Evolutionary conservation across 202 grass and related monocot genomes (phyloP).

Genomic region (Panicum virgatum): DNA sequence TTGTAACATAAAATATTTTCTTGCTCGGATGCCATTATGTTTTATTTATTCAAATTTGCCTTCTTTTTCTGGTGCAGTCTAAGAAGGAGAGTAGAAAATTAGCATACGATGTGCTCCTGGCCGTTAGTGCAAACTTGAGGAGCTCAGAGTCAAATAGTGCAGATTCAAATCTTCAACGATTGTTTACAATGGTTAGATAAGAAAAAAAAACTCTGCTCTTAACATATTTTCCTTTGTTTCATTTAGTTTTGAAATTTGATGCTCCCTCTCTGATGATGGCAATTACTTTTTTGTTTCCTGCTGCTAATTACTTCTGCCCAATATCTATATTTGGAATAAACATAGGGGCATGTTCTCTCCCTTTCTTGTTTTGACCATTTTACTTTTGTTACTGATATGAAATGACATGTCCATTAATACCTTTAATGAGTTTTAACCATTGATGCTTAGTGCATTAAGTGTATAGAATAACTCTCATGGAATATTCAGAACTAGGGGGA

Average conservation of each 20-base stretch:
- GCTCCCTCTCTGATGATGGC: neutral
- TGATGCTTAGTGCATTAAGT: slow-evolving; percentile 13
- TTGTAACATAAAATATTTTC: neutral
- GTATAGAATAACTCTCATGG: neutral
- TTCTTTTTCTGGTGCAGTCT: slow-evolving; percentile 53
- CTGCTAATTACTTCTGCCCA: slow-evolving; percentile 17
- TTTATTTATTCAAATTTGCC: slow-evolving; percentile 6
- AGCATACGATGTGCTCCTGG: slow-evolving; percentile 84
- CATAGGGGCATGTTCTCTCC: neutral
- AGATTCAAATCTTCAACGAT: slow-evolving; percentile 79
- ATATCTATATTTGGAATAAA: slow-evolving; percentile 9
- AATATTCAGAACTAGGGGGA: neutral
- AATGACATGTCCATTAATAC: neutral
- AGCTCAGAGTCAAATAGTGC: slow-evolving; percentile 49
- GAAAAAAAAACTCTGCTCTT: slow-evolving; percentile 9
- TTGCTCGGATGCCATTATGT: slow-evolving; percentile 1
- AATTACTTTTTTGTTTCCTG: neutral
- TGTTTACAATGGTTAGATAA: slow-evolving; percentile 87
- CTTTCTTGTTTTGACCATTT: neutral
- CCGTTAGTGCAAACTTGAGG: slow-evolving; percentile 69
- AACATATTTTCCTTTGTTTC: neutral
- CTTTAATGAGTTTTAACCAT: neutral
- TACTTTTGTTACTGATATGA: neutral
- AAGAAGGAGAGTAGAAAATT: slow-evolving; percentile 93
- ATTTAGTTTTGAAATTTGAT: slow-evolving; percentile 6